Base-by-base conservation (phyloP, 2,329 filamentous ascomycete genomes). In the Scedosporium aurantiacum region DNA sequence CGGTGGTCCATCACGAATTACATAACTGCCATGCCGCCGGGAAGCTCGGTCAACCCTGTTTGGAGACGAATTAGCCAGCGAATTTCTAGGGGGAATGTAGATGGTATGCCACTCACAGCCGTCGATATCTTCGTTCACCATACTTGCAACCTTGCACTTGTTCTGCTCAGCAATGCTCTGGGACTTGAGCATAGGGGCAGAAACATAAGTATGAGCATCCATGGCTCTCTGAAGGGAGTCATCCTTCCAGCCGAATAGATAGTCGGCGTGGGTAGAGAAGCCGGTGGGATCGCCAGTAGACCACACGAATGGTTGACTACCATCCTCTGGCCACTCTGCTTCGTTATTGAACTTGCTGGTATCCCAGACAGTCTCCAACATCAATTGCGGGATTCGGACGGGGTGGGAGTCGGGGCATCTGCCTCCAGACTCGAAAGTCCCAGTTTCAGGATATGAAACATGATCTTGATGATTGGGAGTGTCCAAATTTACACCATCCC, bases 41-140 rank as follows among this genome's bases (percentile, higher is more conserved):
- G 56, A 21, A 58, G 37, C 37, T 58, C 56, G 16, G 56, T 58
- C 37, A 58, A 23, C 56, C 56, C 56, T 58, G 27, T 41, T 12
- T 45, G 2, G 25, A 37, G 25, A 40, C 14, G 21, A n/a, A 18
- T 60, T 50, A 60, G 58, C 16, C 16, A 18, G 52, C 32, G 43
- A 25, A 60, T 23, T 5, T 8, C 18, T 1, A 1, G 41, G 58
- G 2, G 18, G 8, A 60, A n/a, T 5, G 21, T 4, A 16, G 32
- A 25, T 12, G 18, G 18, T 23, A 45, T 37, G 10, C 23, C 8
- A 61, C 59, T 40, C 41, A 61, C 77, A 79, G 68, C 77, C 79
- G 57, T 80, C 78, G 60, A 80, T 76, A 7, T 75, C 64, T 69
- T 82, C 79, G 37, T 73, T 72, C 12, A 78, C 77, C 65, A 78